Evolutionary conservation across 305 asterid species (phyloP).

Genomic region (Fraxinus sp.): DNA sequence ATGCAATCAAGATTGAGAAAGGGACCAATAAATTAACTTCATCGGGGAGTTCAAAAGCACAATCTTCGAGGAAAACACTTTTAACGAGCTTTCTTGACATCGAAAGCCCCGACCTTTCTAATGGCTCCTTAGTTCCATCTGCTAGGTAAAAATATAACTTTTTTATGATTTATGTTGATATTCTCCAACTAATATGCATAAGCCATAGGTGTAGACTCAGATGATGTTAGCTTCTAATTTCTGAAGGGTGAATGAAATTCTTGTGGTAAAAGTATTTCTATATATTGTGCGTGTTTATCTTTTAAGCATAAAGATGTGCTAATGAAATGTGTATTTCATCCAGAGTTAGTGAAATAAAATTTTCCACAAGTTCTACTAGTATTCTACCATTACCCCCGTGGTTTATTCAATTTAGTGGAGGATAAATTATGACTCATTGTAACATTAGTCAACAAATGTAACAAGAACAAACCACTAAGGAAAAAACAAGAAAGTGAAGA

Average conservation of each 20-base stretch:
- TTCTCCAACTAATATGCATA: slow-evolving; percentile 10
- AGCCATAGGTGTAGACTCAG: slow-evolving; percentile 25
- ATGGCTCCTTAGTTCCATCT: slow-evolving; percentile 70
- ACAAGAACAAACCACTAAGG: not conserved
- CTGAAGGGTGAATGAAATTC: not conserved
- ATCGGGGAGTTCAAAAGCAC: slow-evolving; percentile 58
- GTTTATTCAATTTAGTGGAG: not conserved
- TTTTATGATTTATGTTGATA: not conserved
- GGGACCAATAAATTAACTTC: slow-evolving; percentile 66
- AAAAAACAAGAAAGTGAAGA: not conserved
- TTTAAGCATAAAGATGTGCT: not conserved
- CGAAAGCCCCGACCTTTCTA: slow-evolving; percentile 81
- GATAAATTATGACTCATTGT: not conserved
- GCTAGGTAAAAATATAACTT: slow-evolving; percentile 48
- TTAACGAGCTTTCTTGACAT: slow-evolving; percentile 87
- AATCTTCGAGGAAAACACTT: slow-evolving; percentile 78
- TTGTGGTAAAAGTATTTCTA: slow-evolving; percentile 10
- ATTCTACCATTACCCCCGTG: not conserved
- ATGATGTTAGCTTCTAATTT: slow-evolving; percentile 24
- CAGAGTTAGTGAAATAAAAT: not conserved
- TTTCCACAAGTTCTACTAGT: not conserved
- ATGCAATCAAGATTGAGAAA: slow-evolving; percentile 75
- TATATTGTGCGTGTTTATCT: not conserved
- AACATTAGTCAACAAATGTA: not conserved
- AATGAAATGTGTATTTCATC: not conserved